Percentiles rank a stretch among this genome's conserved stretches.
Conservation (phyloP, 2,329 filamentous ascomycete genomes). For the Emydomyces testavorans region DNA sequence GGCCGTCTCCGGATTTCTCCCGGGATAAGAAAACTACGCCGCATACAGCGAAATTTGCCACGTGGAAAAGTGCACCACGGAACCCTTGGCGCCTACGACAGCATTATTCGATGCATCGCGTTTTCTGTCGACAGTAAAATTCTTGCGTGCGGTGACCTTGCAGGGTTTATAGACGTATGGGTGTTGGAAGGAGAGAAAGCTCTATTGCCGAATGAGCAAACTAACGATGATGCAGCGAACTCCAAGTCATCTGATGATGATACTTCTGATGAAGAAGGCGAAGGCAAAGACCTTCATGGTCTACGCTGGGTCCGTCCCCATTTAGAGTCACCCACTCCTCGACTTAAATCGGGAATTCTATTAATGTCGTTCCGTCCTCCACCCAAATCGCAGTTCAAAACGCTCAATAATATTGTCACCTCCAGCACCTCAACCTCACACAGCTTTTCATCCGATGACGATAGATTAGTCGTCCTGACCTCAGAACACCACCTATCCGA, state of each 20-base stretch:
- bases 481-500: slow-evolving; percentile 59
- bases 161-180: slow-evolving; percentile 82
- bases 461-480: slow-evolving; percentile 50
- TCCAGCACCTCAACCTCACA: slow-evolving; percentile 18
- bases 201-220: slow-evolving; percentile 24
- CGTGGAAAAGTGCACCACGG: slow-evolving; percentile 47
- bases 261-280: slow-evolving; percentile 39
- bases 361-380: slow-evolving; percentile 55
- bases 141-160: slow-evolving; percentile 66
- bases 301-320: slow-evolving; percentile 68
- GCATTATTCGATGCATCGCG: slow-evolving; percentile 58
- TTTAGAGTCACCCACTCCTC: slow-evolving; percentile 55
- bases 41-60: slow-evolving; percentile 25
- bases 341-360: slow-evolving; percentile 52
- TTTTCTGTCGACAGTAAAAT: slow-evolving; percentile 75
- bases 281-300: slow-evolving; percentile 35
- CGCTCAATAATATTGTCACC: slow-evolving; percentile 36
- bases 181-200: slow-evolving; percentile 51
- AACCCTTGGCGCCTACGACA: slow-evolving; percentile 62
- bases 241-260: not conserved
- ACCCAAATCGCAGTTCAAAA: slow-evolving; percentile 19
- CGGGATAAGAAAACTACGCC: slow-evolving; percentile 34
- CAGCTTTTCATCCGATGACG: slow-evolving; percentile 31
- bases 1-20: slow-evolving; percentile 35
- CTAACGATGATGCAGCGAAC: slow-evolving; percentile 19